Conservation (phyloP, 2,329 filamentous ascomycete genomes). For the Fusarium illudens region DNA sequence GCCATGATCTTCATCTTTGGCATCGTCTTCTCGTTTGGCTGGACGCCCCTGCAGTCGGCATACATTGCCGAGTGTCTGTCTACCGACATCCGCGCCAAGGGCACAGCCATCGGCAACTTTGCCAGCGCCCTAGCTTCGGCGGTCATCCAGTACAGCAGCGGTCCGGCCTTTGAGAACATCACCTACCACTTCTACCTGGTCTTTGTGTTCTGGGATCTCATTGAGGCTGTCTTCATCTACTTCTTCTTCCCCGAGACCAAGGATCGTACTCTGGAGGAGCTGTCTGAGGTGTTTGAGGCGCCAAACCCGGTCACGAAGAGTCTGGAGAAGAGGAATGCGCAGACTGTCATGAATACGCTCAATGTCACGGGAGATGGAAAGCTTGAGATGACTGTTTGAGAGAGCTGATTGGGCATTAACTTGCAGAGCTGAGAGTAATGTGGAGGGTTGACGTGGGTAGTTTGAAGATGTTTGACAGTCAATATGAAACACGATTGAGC, state of each 20-base stretch:
- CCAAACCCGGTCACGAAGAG: conserved; percentile 57
- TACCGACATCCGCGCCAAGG: conserved; percentile 56
- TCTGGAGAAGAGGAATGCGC: conserved; percentile 52
- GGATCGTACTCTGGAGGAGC: conserved; percentile 60
- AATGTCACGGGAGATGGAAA: conserved; percentile 44
- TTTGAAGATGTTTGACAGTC: not conserved
- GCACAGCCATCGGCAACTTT: conserved; percentile 54
- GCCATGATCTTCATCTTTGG: conserved; percentile 62
- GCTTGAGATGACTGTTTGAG: conserved; percentile 22
- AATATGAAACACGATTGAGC: not conserved
- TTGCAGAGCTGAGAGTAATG: not conserved
- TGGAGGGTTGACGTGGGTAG: not conserved
- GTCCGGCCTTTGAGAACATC: conserved; percentile 54
- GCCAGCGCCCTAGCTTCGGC: conserved; percentile 50
- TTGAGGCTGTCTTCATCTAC: conserved; percentile 55
- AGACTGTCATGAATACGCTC: conserved; percentile 55
- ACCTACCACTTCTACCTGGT: conserved; percentile 56
- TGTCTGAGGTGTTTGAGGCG: conserved; percentile 60
- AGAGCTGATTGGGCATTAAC: accelerated
- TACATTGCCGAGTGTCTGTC: conserved; percentile 59
- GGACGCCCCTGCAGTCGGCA: conserved; percentile 58
- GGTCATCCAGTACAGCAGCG: conserved; percentile 55
- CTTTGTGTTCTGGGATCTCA: conserved; percentile 56
- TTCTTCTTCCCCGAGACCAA: conserved; percentile 61
- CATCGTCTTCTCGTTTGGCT: conserved; percentile 59